phyloP scores from a whole-genome alignment of 139 green algal species.

The Micromonas pusilla region DNA sequence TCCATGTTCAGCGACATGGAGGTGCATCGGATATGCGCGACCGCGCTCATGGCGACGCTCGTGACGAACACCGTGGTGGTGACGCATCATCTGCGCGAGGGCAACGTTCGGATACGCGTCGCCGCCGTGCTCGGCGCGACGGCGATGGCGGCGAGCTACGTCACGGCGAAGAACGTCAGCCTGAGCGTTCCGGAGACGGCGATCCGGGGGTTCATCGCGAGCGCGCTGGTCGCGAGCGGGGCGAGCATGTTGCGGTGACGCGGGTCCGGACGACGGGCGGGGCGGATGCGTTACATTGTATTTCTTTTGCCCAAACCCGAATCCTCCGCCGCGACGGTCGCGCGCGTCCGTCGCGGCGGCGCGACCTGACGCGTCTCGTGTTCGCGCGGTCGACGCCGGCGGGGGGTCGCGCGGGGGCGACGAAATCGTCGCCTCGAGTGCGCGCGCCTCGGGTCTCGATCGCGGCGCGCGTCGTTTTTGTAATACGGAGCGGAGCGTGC shows the following conservation, averaged over 20 bases:
- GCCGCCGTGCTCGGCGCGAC: slow-evolving; percentile 8
- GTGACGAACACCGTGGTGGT: slow-evolving; percentile 4
- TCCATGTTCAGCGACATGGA: slow-evolving; percentile 4
- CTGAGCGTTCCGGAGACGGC: slow-evolving; percentile 1
- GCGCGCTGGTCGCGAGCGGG: background rate
- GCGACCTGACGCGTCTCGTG: too few species aligned
- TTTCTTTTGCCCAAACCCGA: too few species aligned
- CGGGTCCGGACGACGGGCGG: too few species aligned
- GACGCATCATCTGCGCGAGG: background rate
- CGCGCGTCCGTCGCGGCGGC: too few species aligned
- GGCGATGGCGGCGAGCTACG: slow-evolving; percentile 9
- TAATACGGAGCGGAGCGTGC: too few species aligned
- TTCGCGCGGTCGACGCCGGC: too few species aligned
- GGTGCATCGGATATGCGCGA: slow-evolving; percentile 13
- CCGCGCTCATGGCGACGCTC: slow-evolving; percentile 7
- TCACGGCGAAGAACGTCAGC: slow-evolving; percentile 6
- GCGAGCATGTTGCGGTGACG: background rate
- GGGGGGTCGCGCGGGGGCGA: too few species aligned
- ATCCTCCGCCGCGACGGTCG: too few species aligned
- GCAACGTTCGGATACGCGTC: slow-evolving; percentile 5
- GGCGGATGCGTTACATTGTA: too few species aligned
- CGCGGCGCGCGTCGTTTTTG: too few species aligned
- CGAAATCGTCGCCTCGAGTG: too few species aligned
- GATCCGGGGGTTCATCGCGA: slow-evolving; percentile 8
- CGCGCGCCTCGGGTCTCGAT: too few species aligned